Conservation (phyloP, 176 grass and related monocot genomes). For the Otatea glauca region DNA sequence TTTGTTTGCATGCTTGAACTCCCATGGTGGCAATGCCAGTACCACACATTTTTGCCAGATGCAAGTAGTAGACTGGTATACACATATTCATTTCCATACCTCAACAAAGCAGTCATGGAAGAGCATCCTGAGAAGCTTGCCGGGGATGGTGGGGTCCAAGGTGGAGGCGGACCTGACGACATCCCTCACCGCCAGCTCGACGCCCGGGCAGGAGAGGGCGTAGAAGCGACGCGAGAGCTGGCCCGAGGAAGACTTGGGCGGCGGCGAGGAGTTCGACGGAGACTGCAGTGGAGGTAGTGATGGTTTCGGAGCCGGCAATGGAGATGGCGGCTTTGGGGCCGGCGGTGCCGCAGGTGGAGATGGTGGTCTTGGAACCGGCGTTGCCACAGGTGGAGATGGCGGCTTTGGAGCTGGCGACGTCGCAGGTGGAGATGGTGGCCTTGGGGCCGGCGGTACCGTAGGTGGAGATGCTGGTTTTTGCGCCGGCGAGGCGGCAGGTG, state of each 20-base stretch:
- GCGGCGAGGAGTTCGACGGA: conserved; percentile 23
- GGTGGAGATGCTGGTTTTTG: background rate
- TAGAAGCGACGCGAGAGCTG: conserved; percentile 76
- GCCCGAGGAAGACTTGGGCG: conserved; percentile 32
- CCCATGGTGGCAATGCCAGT: background rate
- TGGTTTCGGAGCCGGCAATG: background rate
- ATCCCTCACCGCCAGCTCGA: conserved; percentile 69
- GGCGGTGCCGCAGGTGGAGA: background rate
- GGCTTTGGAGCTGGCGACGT: background rate
- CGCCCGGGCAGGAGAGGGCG: conserved; percentile 68
- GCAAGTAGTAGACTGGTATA: background rate
- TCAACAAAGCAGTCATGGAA: conserved; percentile 98
- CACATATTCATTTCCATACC: conserved; percentile 20
- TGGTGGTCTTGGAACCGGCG: background rate
- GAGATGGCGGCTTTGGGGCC: background rate
- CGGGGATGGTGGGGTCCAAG: conserved; percentile 63
- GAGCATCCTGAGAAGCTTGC: conserved; percentile 86
- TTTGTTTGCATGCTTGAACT: too few species aligned
- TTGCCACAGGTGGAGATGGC: background rate
- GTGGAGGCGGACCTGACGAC: conserved; percentile 62
- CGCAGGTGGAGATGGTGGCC: background rate
- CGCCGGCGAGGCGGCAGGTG: too few species aligned
- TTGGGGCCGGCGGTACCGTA: background rate
- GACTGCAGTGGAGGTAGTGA: conserved; percentile 6
- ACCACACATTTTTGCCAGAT: background rate